Conservation (phyloP, 371 early-diverging fungal genomes). For the Mortierella sp. region DNA sequence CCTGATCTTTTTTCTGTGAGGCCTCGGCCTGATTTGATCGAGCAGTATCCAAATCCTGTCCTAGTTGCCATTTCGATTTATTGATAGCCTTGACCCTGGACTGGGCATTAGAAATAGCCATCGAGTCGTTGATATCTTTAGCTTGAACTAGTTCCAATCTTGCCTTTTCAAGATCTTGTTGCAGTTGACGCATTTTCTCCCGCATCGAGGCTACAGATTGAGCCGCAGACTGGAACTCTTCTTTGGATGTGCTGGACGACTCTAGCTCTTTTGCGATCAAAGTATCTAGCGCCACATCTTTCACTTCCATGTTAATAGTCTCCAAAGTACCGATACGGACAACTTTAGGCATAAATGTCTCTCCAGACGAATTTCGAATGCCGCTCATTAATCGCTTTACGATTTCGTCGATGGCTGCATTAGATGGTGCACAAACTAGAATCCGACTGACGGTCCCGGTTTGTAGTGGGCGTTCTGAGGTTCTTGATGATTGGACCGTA, state of each 20-base stretch:
- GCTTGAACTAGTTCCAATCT: conserved; percentile 68
- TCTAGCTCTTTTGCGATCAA: conserved; percentile 67
- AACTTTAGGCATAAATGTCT: conserved; percentile 73
- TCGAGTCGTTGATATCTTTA: conserved; percentile 57
- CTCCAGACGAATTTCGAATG: conserved; percentile 66
- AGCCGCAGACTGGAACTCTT: conserved; percentile 36
- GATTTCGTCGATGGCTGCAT: conserved; percentile 98
- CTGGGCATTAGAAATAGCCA: conserved; percentile 43
- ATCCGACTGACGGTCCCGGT: conserved; percentile 60
- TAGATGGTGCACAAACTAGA: conserved; percentile 96
- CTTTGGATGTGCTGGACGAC: conserved; percentile 34
- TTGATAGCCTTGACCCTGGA: conserved; percentile 41
- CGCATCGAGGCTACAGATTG: conserved; percentile 42
- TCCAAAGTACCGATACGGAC: conserved; percentile 89
- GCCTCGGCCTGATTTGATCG: conserved; percentile 51
- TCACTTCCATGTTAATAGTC: conserved; percentile 78
- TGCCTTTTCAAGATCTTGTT: conserved; percentile 56
- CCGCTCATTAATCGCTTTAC: conserved; percentile 85
- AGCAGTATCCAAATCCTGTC: conserved; percentile 50
- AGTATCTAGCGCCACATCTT: conserved; percentile 78
- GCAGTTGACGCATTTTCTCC: conserved; percentile 47
- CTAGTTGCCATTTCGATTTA: conserved; percentile 47
- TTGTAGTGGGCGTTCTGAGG: conserved; percentile 14
- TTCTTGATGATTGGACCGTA: conserved; percentile 20
- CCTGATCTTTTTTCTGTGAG: conserved; percentile 57